These are phyloP conservation scores for Pugionium dolabratum DNA, from an alignment of 345 rosid genomes.

Conservation along the genomic window DNA sequence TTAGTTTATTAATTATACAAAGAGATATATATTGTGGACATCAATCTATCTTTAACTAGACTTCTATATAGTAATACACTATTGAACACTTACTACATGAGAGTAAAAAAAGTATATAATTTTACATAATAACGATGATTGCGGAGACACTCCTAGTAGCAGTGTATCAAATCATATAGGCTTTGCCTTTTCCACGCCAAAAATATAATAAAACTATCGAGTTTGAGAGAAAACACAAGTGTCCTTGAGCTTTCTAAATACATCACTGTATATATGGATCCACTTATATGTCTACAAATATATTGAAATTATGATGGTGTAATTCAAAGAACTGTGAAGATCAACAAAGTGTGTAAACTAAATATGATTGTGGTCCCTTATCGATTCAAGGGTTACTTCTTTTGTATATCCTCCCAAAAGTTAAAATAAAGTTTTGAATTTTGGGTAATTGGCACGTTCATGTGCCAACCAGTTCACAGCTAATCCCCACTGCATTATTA, in stretches of 20 bases:
- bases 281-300: neutral
- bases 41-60: no score
- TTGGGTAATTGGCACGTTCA: conserved; percentile 36
- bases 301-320: conserved; percentile 16
- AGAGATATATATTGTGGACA: no score
- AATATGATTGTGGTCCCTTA: conserved; percentile 32
- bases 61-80: no score
- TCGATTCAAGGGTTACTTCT: conserved; percentile 31
- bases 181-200: no score
- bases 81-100: no score
- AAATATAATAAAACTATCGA: neutral
- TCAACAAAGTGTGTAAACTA: conserved; percentile 30
- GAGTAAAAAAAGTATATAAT: no score
- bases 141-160: no score
- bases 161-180: no score
- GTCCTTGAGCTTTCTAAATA: neutral
- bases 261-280: neutral
- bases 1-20: neutral
- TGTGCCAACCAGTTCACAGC: conserved; percentile 41
- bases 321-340: conserved; percentile 26
- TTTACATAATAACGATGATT: no score
- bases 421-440: conserved; percentile 21
- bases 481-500: conserved; percentile 26
- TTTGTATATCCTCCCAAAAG: conserved; percentile 24
- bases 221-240: neutral